A percentile compares a stretch with the other conserved stretches of the same genome.
Conservation (phyloP, 164 flowering plant genomes). For the Saururus chinensis region DNA sequence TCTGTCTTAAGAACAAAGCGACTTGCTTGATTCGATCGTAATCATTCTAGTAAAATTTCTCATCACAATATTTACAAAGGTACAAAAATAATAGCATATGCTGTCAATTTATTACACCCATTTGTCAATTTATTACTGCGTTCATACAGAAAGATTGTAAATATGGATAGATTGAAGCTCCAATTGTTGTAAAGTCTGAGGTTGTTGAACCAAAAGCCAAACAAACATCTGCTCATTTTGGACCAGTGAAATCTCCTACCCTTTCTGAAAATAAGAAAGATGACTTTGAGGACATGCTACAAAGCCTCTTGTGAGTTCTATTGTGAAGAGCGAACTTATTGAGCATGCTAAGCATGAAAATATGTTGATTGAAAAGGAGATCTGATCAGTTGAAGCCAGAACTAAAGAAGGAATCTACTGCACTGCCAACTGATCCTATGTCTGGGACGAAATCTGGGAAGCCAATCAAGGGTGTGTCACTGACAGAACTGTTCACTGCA, state of each 20-base stretch:
- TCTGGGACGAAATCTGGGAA: slow-evolving; percentile 1
- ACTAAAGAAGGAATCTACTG: not conserved
- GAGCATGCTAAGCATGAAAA: slow-evolving; percentile 31
- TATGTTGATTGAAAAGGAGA: slow-evolving; percentile 13
- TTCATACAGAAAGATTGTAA: too few species aligned
- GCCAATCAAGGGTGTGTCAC: slow-evolving; percentile 12
- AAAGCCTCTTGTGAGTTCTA: slow-evolving; percentile 28
- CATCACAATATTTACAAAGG: too few species aligned
- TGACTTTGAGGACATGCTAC: slow-evolving; percentile 19
- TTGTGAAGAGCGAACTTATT: slow-evolving; percentile 25
- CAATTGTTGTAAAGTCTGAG: slow-evolving; percentile 28
- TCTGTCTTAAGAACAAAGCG: too few species aligned
- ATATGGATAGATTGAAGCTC: slow-evolving; percentile 21
- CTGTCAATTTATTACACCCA: too few species aligned
- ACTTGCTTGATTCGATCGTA: too few species aligned
- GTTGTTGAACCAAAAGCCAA: slow-evolving; percentile 39
- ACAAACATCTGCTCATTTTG: slow-evolving; percentile 19
- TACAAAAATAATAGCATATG: too few species aligned
- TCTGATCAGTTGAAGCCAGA: slow-evolving; percentile 8
- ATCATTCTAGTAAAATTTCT: too few species aligned
- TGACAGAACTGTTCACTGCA: slow-evolving; percentile 11
- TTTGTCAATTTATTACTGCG: too few species aligned
- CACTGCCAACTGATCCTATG: not conserved
- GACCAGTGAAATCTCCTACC: slow-evolving; percentile 18
- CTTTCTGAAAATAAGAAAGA: slow-evolving; percentile 26